These are phyloP conservation scores for Coprinellus aureogranulatus DNA, from an alignment of 768 basidiomycete genomes.

Conservation along the genomic window DNA sequence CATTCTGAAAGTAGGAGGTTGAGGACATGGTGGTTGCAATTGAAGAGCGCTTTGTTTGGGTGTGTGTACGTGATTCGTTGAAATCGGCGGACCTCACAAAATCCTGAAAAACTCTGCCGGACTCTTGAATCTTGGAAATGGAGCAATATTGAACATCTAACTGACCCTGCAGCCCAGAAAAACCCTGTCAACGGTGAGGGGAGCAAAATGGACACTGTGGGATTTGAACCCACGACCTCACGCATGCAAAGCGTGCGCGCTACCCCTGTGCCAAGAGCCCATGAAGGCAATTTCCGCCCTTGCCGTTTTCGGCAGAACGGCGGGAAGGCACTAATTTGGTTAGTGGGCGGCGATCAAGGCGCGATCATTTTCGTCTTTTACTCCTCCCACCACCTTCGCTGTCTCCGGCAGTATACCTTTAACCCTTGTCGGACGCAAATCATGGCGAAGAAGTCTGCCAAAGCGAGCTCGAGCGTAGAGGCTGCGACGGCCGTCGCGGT, in stretches of 20 bases:
- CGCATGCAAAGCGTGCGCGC: slow-evolving; percentile 59
- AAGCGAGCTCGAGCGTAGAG: slow-evolving; percentile 4
- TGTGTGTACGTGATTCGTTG: too few species aligned
- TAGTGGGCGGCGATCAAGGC: background rate
- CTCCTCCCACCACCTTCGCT: background rate
- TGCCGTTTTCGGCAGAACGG: background rate
- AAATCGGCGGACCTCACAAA: too few species aligned
- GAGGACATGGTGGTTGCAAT: too few species aligned
- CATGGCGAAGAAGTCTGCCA: background rate
- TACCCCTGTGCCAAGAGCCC: slow-evolving; percentile 62
- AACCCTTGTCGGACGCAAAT: too few species aligned
- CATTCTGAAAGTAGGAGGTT: too few species aligned
- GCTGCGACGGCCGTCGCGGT: background rate
- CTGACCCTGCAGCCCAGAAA: too few species aligned
- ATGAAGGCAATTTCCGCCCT: background rate
- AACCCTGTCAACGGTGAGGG: background rate
- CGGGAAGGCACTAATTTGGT: too few species aligned
- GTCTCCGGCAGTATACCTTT: too few species aligned
- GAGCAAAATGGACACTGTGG: slow-evolving; percentile 43
- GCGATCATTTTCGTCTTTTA: background rate
- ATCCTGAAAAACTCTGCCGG: too few species aligned
- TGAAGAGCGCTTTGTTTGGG: too few species aligned
- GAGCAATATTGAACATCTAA: too few species aligned
- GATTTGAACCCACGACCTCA: slow-evolving; percentile 61
- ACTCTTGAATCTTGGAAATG: too few species aligned